A percentile compares a stretch with the other conserved stretches of the same genome.
Conservation (phyloP, 2,329 filamentous ascomycete species). For the Fusarium hainanense region DNA sequence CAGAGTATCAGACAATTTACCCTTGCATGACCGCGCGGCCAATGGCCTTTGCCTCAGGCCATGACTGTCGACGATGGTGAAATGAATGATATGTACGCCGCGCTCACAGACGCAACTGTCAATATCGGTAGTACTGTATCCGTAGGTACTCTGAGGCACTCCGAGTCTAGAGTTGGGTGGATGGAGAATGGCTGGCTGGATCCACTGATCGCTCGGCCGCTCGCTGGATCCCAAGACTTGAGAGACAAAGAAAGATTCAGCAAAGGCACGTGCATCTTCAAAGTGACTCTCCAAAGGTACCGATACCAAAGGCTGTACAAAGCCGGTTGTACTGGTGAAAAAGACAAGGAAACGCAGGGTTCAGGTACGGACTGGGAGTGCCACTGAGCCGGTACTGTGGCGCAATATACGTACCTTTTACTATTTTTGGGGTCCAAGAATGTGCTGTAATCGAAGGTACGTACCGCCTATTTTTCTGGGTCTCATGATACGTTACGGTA, state of each 20-base stretch:
- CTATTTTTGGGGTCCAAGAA: conserved; percentile 44
- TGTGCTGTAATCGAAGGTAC: conserved; percentile 7
- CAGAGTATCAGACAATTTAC: conserved; percentile 40
- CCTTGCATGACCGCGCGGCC: conserved; percentile 32
- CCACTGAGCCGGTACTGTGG: conserved; percentile 30
- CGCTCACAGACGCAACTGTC: conserved; percentile 30
- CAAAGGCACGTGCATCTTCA: conserved; percentile 34
- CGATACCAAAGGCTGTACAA: conserved; percentile 32
- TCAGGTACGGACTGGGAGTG: conserved; percentile 26
- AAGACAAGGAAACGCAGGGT: conserved; percentile 25
- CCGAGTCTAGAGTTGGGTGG: conserved; percentile 6
- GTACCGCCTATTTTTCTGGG: background rate
- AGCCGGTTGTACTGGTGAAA: conserved; percentile 30
- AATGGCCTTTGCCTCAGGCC: conserved; percentile 31
- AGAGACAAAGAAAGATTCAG: conserved; percentile 19
- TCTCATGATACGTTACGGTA: conserved; percentile 3
- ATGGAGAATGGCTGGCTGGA: conserved; percentile 16
- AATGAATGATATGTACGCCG: conserved; percentile 28
- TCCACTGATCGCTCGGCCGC: conserved; percentile 42
- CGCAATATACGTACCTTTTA: conserved; percentile 25
- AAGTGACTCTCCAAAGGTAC: conserved; percentile 30
- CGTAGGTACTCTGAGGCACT: conserved; percentile 27
- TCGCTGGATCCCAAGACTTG: conserved; percentile 16
- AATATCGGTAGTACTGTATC: conserved; percentile 5
- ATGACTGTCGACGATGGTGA: conserved; percentile 22